These are phyloP conservation scores for Peronospora tabacina DNA, from an alignment of 352 stramenopile genomes.

Conservation along the genomic window DNA sequence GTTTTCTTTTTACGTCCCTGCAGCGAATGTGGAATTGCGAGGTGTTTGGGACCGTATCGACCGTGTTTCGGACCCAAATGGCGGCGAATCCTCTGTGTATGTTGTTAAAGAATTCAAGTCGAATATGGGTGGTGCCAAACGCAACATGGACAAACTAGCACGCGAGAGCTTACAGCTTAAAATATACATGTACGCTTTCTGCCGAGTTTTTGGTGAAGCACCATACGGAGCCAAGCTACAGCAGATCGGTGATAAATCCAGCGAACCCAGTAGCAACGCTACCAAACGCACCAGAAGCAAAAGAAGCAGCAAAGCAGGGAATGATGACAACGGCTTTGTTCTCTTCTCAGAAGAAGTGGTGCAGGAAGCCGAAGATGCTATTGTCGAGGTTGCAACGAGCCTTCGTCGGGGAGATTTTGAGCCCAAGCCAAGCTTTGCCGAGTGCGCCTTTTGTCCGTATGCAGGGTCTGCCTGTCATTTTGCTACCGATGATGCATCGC, in stretches of 20 bases:
- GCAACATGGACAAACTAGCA: slow-evolving; percentile 48
- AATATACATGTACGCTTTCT: slow-evolving; percentile 76
- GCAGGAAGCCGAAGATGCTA: slow-evolving; percentile 32
- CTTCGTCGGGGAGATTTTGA: slow-evolving; percentile 49
- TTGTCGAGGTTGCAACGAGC: slow-evolving; percentile 27
- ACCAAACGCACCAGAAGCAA: slow-evolving; percentile 8
- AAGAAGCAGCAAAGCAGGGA: slow-evolving; percentile 8
- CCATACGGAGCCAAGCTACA: slow-evolving; percentile 53
- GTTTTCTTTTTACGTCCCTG: slow-evolving; percentile 45
- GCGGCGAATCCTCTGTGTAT: slow-evolving; percentile 10
- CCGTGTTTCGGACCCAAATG: slow-evolving; percentile 4
- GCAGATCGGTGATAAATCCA: slow-evolving; percentile 39
- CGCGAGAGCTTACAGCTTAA: slow-evolving; percentile 73
- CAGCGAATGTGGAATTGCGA: slow-evolving; percentile 45
- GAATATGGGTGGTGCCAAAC: slow-evolving; percentile 45
- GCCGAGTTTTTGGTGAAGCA: slow-evolving; percentile 41
- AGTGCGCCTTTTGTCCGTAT: slow-evolving; percentile 69
- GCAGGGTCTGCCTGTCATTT: slow-evolving; percentile 48
- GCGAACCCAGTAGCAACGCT: neutral
- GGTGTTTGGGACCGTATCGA: slow-evolving; percentile 81
- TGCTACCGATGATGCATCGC: slow-evolving; percentile 17
- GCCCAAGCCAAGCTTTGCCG: slow-evolving; percentile 45
- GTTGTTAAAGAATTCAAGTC: slow-evolving; percentile 84
- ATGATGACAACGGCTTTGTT: slow-evolving; percentile 33
- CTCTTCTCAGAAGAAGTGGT: slow-evolving; percentile 26